Base-by-base conservation (phyloP, 2,329 filamentous ascomycete genomes). In the Talaromyces verruculosus region DNA sequence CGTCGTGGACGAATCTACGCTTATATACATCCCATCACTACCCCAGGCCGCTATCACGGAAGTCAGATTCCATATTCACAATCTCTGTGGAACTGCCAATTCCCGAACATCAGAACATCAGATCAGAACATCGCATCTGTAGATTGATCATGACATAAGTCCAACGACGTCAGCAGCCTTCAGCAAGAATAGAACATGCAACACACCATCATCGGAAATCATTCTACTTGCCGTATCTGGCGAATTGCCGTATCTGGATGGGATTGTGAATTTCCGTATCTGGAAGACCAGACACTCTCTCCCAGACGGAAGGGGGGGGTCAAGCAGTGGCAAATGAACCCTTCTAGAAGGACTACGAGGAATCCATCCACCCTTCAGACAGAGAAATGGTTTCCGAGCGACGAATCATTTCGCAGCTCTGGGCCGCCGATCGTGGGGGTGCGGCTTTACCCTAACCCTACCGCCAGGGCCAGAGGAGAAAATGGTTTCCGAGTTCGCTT, bases 351-450 rank as follows among this genome's bases (percentile, higher is more conserved):
- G 8, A 11, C 33, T 3, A 11, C 33, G 2, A 11, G 33, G 30
- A 25, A 37, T 7, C n/a, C n/a, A n/a, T 57, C 25, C 13, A 28
- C 22, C 17, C 6, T 2, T 37, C 17, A 22, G 10, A 28, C 35
- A 64, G 61, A 64, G 37, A 67, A 67, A 64, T 67, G 65, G 65
- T 67, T 67, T 67, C 65, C 65, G 65, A 67, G 33, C 22, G 55
- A 47, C 65, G 45, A 67, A 67, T 67, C 65, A 61, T 47, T 5
- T n/a, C 7, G 33, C 15, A 1, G 5, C 41, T 1, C 3, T 35
- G 33, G 10, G 8, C 33, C 33, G 10, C 33, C 33, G 33, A 11
- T 35, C 33, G 22, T 59, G 49, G 49, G 53, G 37, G 51, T 33
- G 7, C 6, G 47, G 33, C 19, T 19, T 8, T 13, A 60, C 57